phyloP scores from a whole-genome alignment of 169 alveolate species.

The Ichthyophthirius multifiliis region DNA sequence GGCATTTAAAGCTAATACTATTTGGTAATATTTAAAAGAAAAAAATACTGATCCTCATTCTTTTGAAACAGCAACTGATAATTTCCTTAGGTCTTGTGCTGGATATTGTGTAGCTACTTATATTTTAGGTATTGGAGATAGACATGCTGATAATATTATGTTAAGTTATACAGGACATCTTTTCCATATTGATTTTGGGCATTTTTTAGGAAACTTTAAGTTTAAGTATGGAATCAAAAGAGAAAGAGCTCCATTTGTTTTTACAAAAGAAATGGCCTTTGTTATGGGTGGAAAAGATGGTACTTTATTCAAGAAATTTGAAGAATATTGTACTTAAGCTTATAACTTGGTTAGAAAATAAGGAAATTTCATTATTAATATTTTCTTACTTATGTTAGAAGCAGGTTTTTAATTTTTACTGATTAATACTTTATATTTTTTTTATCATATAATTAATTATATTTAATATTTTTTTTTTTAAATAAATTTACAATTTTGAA shows the following conservation, averaged over 20 bases:
- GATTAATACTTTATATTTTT: no score
- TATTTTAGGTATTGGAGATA: constrained; percentile 80
- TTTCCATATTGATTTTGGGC: constrained; percentile 88
- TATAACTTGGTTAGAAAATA: constrained; percentile 75
- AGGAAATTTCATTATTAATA: constrained; percentile 66
- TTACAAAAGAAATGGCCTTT: constrained; percentile 75
- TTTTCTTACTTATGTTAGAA: constrained; percentile 70
- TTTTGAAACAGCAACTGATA: constrained; percentile 50
- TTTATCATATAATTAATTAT: no score
- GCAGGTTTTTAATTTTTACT: constrained; percentile 66
- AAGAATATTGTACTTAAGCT: constrained; percentile 67
- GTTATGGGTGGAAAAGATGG: constrained; percentile 75
- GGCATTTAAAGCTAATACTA: constrained; percentile 58
- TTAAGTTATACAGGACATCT: constrained; percentile 74
- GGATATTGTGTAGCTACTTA: constrained; percentile 88
- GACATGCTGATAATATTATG: constrained; percentile 87
- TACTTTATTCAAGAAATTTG: constrained; percentile 55
- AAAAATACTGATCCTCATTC: constrained; percentile 29
- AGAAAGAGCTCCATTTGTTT: constrained; percentile 86
- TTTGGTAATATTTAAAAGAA: constrained; percentile 54
- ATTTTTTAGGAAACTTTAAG: constrained; percentile 82
- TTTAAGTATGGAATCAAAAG: constrained; percentile 79
- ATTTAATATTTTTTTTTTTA: background rate
- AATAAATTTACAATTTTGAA: background rate
- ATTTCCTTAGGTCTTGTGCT: constrained; percentile 75